Evolutionary conservation across 768 basidiomycete genomes (phyloP), one percentile per base, ranked within the genome.

Genomic region (Mycena chlorophos): DNA sequence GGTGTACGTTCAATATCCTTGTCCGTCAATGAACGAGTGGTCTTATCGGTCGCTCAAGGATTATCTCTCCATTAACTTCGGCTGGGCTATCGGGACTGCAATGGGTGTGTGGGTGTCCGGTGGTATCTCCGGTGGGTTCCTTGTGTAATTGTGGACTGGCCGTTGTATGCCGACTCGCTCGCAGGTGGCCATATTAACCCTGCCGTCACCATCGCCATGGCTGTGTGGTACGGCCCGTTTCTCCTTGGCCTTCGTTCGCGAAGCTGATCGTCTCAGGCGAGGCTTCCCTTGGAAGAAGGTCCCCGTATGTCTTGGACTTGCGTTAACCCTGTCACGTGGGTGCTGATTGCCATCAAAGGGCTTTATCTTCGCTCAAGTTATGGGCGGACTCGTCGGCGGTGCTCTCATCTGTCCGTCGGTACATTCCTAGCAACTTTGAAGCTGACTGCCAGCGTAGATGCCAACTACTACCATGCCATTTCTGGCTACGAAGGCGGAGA

Each of bases 381-480:
- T 88, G 47, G 88, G 87, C 20, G 86, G 71, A 4, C 61, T 86
- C 29, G 74, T 78, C 42, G 88, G 85, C 17, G 80, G 80, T 14
- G 79, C 78, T 1, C 65, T 84, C 38, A 68, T 83, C 28, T 88
- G n/a, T n/a, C n/a, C n/a, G n/a, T n/a, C n/a, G n/a, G n/a, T n/a
- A n/a, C n/a, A n/a, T n/a, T n/a, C n/a, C n/a, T n/a, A n/a, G n/a
- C n/a, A n/a, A n/a, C n/a, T n/a, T n/a, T n/a, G n/a, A n/a, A n/a
- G n/a, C n/a, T n/a, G n/a, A n/a, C n/a, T n/a, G n/a, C n/a, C n/a
- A n/a, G n/a, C n/a, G n/a, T n/a, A n/a, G n/a, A 87, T 59, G 86
- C 75, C 5, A 84, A 85, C 62, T 89, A 87, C 64, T 78, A 80
- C 63, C 82, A 84, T 67, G 86, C 85, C 17, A 84, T 90, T 64